Base-by-base conservation (phyloP, 371 early-diverging fungal genomes). In the Cokeromyces recurvatus region DNA sequence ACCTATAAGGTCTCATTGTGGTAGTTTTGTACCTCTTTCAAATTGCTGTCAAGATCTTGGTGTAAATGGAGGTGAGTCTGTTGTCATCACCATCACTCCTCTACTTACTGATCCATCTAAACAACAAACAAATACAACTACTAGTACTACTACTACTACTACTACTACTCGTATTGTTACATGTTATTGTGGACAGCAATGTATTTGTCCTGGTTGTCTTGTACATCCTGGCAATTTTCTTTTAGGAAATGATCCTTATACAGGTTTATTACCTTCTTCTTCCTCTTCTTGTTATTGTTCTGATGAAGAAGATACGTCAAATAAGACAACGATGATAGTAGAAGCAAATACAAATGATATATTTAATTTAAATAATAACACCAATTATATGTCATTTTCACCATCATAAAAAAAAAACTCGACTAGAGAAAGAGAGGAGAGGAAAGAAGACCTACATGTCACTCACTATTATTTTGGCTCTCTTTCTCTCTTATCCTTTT, bases 41-140 rank as follows among this genome's bases (percentile, higher is more conserved):
- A 50, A 25, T 22, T 59, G 59, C 37, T 51, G 48, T 24, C 36
- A 46, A 21, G 45, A 56, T 15, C 27, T 20, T 3, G 21, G 32
- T 20, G 32, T 39, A 17, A 15, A 43, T 16, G 22, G 37, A 1
- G 63, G 59, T 8, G 74, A 73, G 52, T 73, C 74, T 2, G 69
- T 73, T 3, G 63, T 69, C 22, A 65, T 73, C 19, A 73, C 70
- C 17, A 73, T 73, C 22, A 68, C 74, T 2, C 74, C 74, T 15
- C 47, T 71, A 7, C 32, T 41, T 21, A 38, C 32, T 6, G 34
- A 51, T 17, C 38, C 7, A 17, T 21, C 14, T 12, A 42, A 43
- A 17, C 42, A 46, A 34, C 19, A 35, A 11, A n/a, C n/a, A n/a
- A n/a, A n/a, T n/a, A n/a, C n/a, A n/a, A n/a, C n/a, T n/a, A n/a